A percentile compares a stretch with the other conserved stretches of the same genome.
These are phyloP conservation scores for Naumovozyma dairenensis DNA, from an alignment of 805 yeast species.

Conservation along the genomic window DNA sequence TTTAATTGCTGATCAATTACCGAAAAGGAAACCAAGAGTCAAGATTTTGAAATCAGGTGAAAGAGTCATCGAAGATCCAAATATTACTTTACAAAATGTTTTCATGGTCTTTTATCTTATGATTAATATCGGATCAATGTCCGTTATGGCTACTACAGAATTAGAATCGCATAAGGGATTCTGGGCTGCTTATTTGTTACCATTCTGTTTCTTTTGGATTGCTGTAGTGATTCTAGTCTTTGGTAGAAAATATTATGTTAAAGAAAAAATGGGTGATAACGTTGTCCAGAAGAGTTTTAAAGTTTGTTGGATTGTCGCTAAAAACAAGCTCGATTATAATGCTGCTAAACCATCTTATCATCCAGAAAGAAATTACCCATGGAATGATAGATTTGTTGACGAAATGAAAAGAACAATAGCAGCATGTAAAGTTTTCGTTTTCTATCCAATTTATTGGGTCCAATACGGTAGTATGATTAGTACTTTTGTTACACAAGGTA, in stretches of 20 bases:
- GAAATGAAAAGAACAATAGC: constrained; percentile 55
- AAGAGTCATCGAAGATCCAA: constrained; percentile 59
- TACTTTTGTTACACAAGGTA: constrained; percentile 67
- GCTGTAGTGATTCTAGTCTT: constrained; percentile 42
- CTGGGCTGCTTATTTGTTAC: constrained; percentile 68
- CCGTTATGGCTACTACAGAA: constrained; percentile 70
- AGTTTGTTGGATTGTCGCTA: constrained; percentile 35
- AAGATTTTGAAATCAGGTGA: constrained; percentile 52
- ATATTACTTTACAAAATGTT: constrained; percentile 60
- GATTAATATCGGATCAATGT: constrained; percentile 66
- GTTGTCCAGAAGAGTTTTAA: constrained; percentile 46
- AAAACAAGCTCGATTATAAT: constrained; percentile 41
- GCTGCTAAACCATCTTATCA: constrained; percentile 50
- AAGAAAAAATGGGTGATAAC: constrained; percentile 52
- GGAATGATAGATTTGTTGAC: constrained; percentile 66
- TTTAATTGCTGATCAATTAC: constrained; percentile 66
- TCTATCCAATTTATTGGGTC: constrained; percentile 67
- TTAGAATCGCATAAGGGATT: constrained; percentile 56
- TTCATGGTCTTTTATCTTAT: constrained; percentile 69
- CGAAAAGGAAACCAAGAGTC: constrained; percentile 50
- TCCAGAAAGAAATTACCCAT: constrained; percentile 38
- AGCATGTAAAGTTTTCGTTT: constrained; percentile 65
- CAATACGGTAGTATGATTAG: constrained; percentile 65
- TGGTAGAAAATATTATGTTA: constrained; percentile 48
- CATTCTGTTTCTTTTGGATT: constrained; percentile 57